Evolutionary conservation across 2,329 filamentous ascomycete species (phyloP).

Genomic region (Pseudopithomyces maydicus): DNA sequence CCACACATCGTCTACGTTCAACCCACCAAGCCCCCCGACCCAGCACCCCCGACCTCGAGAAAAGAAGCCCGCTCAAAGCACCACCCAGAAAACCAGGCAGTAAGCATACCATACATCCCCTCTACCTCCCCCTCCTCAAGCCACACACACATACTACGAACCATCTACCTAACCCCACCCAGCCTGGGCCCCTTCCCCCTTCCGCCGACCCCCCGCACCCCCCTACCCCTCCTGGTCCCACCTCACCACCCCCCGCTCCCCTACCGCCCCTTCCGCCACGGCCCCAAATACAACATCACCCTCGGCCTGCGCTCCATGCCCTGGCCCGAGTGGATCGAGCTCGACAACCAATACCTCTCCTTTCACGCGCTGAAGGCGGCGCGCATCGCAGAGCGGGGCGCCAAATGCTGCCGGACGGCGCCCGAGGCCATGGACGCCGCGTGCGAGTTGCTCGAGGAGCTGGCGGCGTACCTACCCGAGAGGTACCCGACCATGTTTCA

Average conservation of each 20-base stretch:
- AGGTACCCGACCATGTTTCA: conserved; percentile 75
- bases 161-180: background rate
- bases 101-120: too few species aligned
- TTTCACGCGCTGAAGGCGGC: conserved; percentile 74
- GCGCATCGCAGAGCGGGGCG: conserved; percentile 69
- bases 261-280: conserved; percentile 79
- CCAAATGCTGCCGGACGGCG: conserved; percentile 70
- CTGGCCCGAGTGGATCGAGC: conserved; percentile 80
- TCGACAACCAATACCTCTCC: conserved; percentile 77
- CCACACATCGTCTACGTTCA: conserved; percentile 32
- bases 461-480: conserved; percentile 71
- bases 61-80: conserved; percentile 44
- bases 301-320: conserved; percentile 76
- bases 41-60: conserved; percentile 54
- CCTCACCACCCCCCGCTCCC: conserved; percentile 72
- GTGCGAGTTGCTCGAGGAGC: conserved; percentile 75
- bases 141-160: too few species aligned
- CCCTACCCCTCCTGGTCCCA: conserved; percentile 74
- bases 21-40: conserved; percentile 19
- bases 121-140: background rate
- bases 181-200: conserved; percentile 64
- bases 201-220: conserved; percentile 62
- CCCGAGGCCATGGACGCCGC: conserved; percentile 74
- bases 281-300: conserved; percentile 76
- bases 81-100: conserved; percentile 53